These are phyloP conservation scores for Centaurea solstitialis DNA, from an alignment of 129 eudicot species.

Conservation along the genomic window DNA sequence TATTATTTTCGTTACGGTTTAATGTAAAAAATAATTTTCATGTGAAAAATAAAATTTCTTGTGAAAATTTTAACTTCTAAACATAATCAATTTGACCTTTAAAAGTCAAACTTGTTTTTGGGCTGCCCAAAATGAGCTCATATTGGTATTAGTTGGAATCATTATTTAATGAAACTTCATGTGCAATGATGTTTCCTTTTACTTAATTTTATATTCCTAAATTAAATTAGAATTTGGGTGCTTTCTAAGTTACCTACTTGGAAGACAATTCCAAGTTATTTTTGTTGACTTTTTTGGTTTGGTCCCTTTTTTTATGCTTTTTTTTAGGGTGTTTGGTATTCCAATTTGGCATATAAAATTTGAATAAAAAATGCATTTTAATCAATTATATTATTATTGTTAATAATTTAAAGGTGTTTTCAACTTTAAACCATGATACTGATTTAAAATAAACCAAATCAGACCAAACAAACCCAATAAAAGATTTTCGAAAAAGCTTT, in stretches of 20 bases:
- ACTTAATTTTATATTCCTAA: neutral
- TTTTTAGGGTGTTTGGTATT: constrained; percentile 20
- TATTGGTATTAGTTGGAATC: constrained; percentile 17
- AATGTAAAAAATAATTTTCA: neutral
- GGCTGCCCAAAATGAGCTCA: neutral
- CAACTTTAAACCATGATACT: constrained; percentile 3
- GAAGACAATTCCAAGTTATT: constrained; percentile 5
- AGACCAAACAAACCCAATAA: too few species aligned
- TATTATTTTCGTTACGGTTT: neutral
- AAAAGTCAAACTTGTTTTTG: constrained; percentile 20
- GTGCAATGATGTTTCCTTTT: constrained; percentile 23
- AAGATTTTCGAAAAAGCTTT: too few species aligned
- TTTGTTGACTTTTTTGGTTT: constrained; percentile 27
- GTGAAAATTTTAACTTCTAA: neutral
- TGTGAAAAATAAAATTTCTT: neutral
- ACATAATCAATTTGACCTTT: constrained; percentile 3
- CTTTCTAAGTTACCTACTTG: constrained; percentile 25
- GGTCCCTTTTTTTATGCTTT: neutral
- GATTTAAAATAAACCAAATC: neutral
- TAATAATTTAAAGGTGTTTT: neutral
- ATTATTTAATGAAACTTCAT: constrained; percentile 14
- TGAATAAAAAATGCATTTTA: neutral
- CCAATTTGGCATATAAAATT: constrained; percentile 22
- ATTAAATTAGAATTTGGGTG: constrained; percentile 12
- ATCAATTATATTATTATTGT: constrained; percentile 3